Evolutionary conservation across 140 eudicot species (phyloP).

Genomic region (Erigeron philadelphicus): DNA sequence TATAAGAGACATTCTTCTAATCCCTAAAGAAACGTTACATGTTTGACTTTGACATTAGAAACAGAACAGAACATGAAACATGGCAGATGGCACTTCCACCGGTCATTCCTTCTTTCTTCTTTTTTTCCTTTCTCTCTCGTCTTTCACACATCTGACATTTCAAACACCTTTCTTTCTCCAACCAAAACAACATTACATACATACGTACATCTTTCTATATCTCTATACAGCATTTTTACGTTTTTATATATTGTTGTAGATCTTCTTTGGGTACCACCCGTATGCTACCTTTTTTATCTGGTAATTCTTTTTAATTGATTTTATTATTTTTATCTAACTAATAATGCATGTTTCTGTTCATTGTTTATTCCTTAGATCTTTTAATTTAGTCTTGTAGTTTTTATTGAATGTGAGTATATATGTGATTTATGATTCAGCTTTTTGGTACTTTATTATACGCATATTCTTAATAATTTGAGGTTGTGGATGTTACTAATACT

Average conservation of each 20-base stretch:
- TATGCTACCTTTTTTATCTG: neutral
- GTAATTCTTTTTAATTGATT: slow-evolving; percentile 7
- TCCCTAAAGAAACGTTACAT: no score
- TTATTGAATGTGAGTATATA: no score
- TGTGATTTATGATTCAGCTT: neutral
- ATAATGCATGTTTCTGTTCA: neutral
- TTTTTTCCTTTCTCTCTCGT: neutral
- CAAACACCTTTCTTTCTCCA: neutral
- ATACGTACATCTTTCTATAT: slow-evolving; percentile 21
- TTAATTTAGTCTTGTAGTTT: neutral
- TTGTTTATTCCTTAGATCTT: slow-evolving; percentile 23
- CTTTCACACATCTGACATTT: slow-evolving; percentile 11
- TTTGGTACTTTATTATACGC: neutral
- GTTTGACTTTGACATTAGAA: no score
- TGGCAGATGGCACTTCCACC: slow-evolving; percentile 34
- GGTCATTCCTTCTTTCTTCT: slow-evolving; percentile 25
- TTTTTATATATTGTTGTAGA: neutral
- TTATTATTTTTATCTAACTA: neutral
- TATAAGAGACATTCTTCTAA: no score
- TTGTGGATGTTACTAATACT: slow-evolving; percentile 5
- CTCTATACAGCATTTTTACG: neutral
- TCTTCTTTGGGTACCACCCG: neutral
- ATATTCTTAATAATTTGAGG: neutral
- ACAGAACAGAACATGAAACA: neutral
- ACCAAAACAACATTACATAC: neutral